Conservation (phyloP, 208 protist genomes). For the Perkinsela sp. region DNA sequence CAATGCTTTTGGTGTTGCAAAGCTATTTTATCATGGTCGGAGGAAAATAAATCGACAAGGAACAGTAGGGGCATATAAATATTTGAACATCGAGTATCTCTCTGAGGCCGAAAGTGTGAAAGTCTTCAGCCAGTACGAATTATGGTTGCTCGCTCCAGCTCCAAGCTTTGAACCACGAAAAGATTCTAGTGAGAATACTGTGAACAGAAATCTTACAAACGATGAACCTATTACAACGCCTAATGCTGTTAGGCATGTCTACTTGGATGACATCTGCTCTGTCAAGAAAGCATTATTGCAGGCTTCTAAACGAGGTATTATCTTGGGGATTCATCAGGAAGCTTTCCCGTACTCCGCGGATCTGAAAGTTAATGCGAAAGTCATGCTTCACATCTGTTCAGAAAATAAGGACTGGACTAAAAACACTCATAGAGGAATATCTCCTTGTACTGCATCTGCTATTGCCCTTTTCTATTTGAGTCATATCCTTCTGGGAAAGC, state of each 20-base stretch:
- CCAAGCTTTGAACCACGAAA: too few species aligned
- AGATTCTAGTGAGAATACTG: too few species aligned
- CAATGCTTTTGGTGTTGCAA: conserved; percentile 50
- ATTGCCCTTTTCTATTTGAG: not conserved
- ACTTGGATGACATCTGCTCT: not conserved
- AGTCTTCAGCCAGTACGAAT: not conserved
- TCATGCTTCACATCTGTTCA: not conserved
- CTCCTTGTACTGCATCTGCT: not conserved
- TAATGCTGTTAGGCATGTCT: not conserved
- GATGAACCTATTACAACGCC: too few species aligned
- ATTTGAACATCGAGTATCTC: conserved; percentile 31
- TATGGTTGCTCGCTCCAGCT: conserved; percentile 2
- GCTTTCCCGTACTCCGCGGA: not conserved
- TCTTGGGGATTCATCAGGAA: not conserved
- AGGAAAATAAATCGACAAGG: conserved; percentile 44
- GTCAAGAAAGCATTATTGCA: not conserved
- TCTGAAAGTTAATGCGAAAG: not conserved
- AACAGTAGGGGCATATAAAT: conserved; percentile 40
- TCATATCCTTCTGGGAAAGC: not conserved
- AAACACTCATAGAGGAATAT: not conserved
- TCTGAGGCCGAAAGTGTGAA: conserved; percentile 3
- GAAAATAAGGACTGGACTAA: not conserved
- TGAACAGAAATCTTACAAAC: too few species aligned
- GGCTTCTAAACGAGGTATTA: not conserved
- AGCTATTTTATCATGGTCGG: conserved; percentile 33